A percentile compares a stretch with the other conserved stretches of the same genome.
Evolutionary conservation across 2,329 filamentous ascomycete genomes (phyloP).

Genomic region (Colletotrichum sp.): DNA sequence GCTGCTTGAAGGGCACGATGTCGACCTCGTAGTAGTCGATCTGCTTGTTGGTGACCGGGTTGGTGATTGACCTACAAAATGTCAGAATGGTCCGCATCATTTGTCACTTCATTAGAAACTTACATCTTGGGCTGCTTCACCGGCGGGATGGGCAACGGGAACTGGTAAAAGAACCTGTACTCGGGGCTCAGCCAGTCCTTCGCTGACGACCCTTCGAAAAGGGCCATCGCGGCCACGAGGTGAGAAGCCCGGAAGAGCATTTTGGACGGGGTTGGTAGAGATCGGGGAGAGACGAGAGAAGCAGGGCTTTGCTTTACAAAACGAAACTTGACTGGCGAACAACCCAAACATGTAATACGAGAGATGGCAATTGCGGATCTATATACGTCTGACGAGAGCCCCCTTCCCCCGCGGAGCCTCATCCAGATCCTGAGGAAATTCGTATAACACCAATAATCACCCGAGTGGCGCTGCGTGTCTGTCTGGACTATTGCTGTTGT

Average conservation of each 20-base stretch:
- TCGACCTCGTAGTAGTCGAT: slow-evolving; percentile 35
- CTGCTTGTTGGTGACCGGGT: slow-evolving; percentile 31
- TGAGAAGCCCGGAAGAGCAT: slow-evolving; percentile 3
- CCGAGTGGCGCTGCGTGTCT: background rate
- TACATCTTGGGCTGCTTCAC: slow-evolving; percentile 47
- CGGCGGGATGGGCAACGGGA: slow-evolving; percentile 49
- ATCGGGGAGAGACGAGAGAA: background rate
- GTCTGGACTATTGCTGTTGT: background rate
- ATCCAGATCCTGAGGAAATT: background rate
- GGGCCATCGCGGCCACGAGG: slow-evolving; percentile 1
- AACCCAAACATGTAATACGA: background rate
- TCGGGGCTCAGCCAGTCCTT: slow-evolving; percentile 32
- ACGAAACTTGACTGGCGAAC: background rate
- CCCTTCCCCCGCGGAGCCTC: background rate
- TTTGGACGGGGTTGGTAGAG: background rate
- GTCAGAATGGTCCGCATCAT: too few species aligned
- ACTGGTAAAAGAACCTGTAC: slow-evolving; percentile 41
- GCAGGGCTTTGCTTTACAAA: background rate
- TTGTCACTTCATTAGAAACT: background rate
- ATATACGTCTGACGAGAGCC: background rate
- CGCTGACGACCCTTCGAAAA: background rate
- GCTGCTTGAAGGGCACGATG: slow-evolving; percentile 23
- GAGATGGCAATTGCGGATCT: background rate
- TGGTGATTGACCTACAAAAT: slow-evolving; percentile 19
- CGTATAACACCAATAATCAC: background rate